These are phyloP conservation scores for Chrysosporium keratinophilum DNA, from an alignment of 2,329 filamentous ascomycete genomes.

Conservation along the genomic window DNA sequence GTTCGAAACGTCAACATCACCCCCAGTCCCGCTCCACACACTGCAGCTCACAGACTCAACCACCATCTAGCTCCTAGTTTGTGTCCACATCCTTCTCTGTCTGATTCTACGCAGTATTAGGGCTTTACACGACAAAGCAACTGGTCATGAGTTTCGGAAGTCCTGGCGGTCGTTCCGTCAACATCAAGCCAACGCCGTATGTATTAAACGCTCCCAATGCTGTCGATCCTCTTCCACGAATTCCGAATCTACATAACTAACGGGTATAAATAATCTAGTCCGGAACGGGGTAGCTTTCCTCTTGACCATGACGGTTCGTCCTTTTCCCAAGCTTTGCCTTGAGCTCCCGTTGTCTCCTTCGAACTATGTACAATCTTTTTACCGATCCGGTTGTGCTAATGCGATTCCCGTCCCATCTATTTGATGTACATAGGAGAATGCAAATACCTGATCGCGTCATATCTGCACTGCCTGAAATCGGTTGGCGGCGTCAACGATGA, in stretches of 20 bases:
- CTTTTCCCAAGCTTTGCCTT: background rate
- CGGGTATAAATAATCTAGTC: conserved; percentile 43
- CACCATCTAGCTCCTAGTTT: too few species aligned
- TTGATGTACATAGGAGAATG: conserved; percentile 65
- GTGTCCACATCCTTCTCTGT: too few species aligned
- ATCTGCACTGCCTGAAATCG: conserved; percentile 77
- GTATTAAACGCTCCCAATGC: conserved; percentile 36
- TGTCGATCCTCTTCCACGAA: background rate
- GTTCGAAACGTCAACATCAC: conserved; percentile 8
- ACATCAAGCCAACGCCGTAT: conserved; percentile 62
- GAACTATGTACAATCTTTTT: background rate
- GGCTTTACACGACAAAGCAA: too few species aligned
- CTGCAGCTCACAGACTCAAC: too few species aligned
- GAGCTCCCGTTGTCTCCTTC: background rate
- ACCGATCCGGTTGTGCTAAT: background rate
- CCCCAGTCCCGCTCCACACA: background rate
- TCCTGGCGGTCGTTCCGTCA: conserved; percentile 55
- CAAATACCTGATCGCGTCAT: conserved; percentile 74
- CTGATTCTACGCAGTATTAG: too few species aligned
- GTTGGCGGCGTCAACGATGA: conserved; percentile 75
- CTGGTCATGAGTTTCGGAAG: conserved; percentile 56
- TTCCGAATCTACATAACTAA: background rate
- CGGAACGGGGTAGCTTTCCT: conserved; percentile 89
- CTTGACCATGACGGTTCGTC: conserved; percentile 75
- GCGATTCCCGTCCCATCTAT: too few species aligned